phyloP scores from a whole-genome alignment of 2,329 filamentous ascomycete genomes.

The Apiospora saccharicola region DNA sequence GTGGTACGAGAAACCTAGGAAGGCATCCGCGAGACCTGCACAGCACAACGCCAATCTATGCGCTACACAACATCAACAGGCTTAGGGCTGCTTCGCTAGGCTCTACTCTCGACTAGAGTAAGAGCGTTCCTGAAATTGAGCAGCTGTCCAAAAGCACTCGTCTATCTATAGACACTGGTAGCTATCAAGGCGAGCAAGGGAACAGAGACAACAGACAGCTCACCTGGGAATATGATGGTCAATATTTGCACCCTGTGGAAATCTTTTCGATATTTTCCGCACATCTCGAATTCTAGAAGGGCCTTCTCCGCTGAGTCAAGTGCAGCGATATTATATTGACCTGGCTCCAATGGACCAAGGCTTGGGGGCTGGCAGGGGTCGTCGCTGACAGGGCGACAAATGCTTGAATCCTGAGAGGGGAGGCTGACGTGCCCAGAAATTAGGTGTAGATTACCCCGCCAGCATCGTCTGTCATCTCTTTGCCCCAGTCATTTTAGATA shows the following conservation, averaged over 20 bases:
- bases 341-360: background rate
- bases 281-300: background rate
- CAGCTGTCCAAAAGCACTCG: background rate
- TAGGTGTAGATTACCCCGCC: background rate
- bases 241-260: background rate
- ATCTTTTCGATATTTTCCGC: background rate
- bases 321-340: background rate
- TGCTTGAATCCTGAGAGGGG: slow-evolving; percentile 2
- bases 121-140: slow-evolving; percentile 18
- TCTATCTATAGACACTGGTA: background rate
- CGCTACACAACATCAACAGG: slow-evolving; percentile 16
- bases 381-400: slow-evolving; percentile 12
- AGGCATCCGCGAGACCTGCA: background rate
- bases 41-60: background rate
- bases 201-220: background rate
- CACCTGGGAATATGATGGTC: background rate
- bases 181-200: too few species aligned
- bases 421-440: background rate
- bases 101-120: background rate
- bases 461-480: background rate
- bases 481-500: background rate
- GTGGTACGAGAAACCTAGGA: background rate
- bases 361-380: background rate
- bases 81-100: background rate
- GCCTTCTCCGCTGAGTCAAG: background rate